Percentiles rank a stretch among this genome's conserved stretches.
These are phyloP conservation scores for Neurospora terricola DNA, from an alignment of 495 filamentous ascomycete species.

Conservation along the genomic window DNA sequence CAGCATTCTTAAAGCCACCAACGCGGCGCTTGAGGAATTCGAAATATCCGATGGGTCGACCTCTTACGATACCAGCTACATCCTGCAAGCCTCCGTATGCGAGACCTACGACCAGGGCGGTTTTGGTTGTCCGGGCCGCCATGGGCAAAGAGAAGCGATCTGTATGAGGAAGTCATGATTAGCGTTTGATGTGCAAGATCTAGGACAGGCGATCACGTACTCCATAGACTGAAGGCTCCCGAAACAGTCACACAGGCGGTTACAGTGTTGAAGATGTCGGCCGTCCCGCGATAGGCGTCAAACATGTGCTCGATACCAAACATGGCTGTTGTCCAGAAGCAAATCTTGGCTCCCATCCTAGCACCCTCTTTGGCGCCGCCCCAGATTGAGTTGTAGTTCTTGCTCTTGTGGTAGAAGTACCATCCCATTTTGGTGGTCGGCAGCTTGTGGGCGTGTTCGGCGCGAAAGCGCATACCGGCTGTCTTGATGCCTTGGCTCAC, in stretches of 20 bases:
- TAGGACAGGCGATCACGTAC: conserved; percentile 37
- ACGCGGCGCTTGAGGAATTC: conserved; percentile 46
- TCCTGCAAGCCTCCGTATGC: conserved; percentile 72
- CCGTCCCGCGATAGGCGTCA: conserved; percentile 58
- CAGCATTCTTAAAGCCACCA: not conserved
- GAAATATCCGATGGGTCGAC: conserved; percentile 61
- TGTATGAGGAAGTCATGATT: conserved; percentile 23
- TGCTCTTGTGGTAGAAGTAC: conserved; percentile 96
- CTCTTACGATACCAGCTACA: conserved; percentile 41
- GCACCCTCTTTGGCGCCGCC: conserved; percentile 69
- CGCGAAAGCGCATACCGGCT: conserved; percentile 73
- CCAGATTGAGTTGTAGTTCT: conserved; percentile 75
- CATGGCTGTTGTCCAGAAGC: conserved; percentile 56
- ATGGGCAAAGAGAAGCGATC: conserved; percentile 75
- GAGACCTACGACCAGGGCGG: conserved; percentile 67
- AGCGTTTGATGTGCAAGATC: conserved; percentile 6
- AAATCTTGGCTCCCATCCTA: conserved; percentile 62
- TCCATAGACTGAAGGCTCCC: conserved; percentile 78
- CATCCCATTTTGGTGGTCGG: conserved; percentile 73
- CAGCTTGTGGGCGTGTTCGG: conserved; percentile 85
- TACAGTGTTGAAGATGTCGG: conserved; percentile 67
- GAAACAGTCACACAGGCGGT: conserved; percentile 72
- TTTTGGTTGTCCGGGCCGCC: conserved; percentile 73
- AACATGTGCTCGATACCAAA: conserved; percentile 74
- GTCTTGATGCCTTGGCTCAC: conserved; percentile 59